Conservation (phyloP, 192 early-diverging fungal species). For the Linnemannia elongata region DNA sequence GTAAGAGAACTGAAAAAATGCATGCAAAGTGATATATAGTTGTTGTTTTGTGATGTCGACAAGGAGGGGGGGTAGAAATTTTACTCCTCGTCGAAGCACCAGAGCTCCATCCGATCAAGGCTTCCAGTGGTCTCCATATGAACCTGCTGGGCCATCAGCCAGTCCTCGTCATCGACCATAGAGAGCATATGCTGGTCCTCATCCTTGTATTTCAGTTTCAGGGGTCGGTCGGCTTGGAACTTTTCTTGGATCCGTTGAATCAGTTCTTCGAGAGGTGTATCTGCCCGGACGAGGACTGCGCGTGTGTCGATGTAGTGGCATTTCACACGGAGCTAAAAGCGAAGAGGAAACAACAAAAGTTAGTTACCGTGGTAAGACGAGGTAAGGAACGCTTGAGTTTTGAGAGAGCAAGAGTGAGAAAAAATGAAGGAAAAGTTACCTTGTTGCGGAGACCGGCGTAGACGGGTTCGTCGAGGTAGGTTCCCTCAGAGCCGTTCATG, state of each 20-base stretch:
- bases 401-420: neutral
- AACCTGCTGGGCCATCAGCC: slow-evolving; percentile 73
- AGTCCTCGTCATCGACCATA: slow-evolving; percentile 94
- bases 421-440: slow-evolving; percentile 18
- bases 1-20: neutral
- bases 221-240: slow-evolving; percentile 60
- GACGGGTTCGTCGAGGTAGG: slow-evolving; percentile 45
- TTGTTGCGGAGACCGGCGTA: slow-evolving; percentile 53
- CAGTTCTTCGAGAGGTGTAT: slow-evolving; percentile 68
- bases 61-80: neutral
- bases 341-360: neutral
- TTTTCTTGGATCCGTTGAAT: slow-evolving; percentile 69
- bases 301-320: slow-evolving; percentile 77
- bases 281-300: slow-evolving; percentile 68
- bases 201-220: slow-evolving; percentile 87
- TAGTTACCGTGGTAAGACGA: slow-evolving; percentile 19
- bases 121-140: slow-evolving; percentile 41
- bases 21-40: neutral
- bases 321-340: slow-evolving; percentile 68
- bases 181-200: slow-evolving; percentile 88
- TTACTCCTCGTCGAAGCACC: slow-evolving; percentile 55
- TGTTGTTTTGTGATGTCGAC: neutral
- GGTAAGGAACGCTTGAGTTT: too few species aligned
- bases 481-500: slow-evolving; percentile 20
- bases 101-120: slow-evolving; percentile 50